These are phyloP conservation scores for Fusarium sp. DNA, from an alignment of 2,329 filamentous ascomycete species.

Conservation along the genomic window DNA sequence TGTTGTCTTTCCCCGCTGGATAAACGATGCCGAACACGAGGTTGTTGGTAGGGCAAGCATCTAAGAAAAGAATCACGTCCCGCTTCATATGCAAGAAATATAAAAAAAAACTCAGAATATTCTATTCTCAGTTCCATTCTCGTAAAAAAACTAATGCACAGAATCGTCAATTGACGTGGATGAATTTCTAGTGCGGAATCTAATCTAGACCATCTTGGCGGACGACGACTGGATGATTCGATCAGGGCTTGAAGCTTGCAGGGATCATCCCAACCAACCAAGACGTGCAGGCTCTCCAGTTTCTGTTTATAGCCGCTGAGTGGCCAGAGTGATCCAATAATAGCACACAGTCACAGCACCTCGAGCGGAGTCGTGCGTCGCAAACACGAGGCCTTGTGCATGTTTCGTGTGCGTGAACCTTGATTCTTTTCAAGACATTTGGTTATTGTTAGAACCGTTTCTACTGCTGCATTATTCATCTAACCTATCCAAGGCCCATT, in stretches of 20 bases:
- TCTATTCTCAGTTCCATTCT: constrained; percentile 10
- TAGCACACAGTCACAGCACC: constrained; percentile 25
- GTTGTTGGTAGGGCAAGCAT: background rate
- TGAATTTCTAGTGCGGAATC: background rate
- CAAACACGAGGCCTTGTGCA: constrained; percentile 22
- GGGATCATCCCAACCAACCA: constrained; percentile 18
- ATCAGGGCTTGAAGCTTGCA: background rate
- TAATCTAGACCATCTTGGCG: background rate
- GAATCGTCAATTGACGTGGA: constrained; percentile 15
- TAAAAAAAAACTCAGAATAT: background rate
- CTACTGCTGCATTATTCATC: background rate
- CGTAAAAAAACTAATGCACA: constrained; percentile 25
- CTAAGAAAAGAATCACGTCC: constrained; percentile 21
- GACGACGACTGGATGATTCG: background rate
- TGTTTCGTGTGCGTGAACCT: constrained; percentile 16
- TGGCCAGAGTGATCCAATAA: constrained; percentile 19
- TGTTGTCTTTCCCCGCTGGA: background rate
- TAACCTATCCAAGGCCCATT: background rate
- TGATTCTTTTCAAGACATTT: background rate
- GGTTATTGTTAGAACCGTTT: constrained; percentile 18
- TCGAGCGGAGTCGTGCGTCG: constrained; percentile 3
- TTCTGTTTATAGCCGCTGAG: constrained; percentile 28
- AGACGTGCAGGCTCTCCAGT: background rate
- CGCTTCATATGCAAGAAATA: constrained; percentile 2
- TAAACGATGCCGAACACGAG: constrained; percentile 1